phyloP scores from a whole-genome alignment of 164 flowering plant genomes.

The Hamamelis virginiana region DNA sequence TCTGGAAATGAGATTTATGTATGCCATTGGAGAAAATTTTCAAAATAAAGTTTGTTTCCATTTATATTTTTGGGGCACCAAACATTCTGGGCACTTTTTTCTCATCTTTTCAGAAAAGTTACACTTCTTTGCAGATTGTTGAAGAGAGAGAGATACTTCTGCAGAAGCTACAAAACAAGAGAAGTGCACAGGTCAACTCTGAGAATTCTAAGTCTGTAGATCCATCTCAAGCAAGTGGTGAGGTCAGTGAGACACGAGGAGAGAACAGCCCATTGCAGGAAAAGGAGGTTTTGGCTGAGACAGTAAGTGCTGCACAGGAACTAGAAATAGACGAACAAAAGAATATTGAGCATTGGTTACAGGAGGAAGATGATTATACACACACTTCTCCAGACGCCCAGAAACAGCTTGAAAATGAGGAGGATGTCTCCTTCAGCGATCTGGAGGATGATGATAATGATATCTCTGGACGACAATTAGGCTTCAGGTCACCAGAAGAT shows the following conservation, averaged over 20 bases:
- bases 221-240: slow-evolving; percentile 15
- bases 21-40: background rate
- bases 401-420: slow-evolving; percentile 31
- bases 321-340: slow-evolving; percentile 22
- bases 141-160: slow-evolving; percentile 49
- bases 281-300: slow-evolving; percentile 19
- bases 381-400: slow-evolving; percentile 19
- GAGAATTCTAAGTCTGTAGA: slow-evolving; percentile 6
- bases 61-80: background rate
- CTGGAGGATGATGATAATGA: slow-evolving; percentile 51
- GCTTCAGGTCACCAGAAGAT: slow-evolving; percentile 10
- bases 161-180: slow-evolving; percentile 36
- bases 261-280: slow-evolving; percentile 14
- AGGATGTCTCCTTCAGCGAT: slow-evolving; percentile 68
- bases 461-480: slow-evolving; percentile 19
- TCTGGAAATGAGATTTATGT: background rate
- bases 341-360: slow-evolving; percentile 25
- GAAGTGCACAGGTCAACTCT: slow-evolving; percentile 10
- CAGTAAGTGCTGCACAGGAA: slow-evolving; percentile 15
- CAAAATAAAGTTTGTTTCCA: background rate
- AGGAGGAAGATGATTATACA: slow-evolving; percentile 27
- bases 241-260: slow-evolving; percentile 15
- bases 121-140: slow-evolving; percentile 34
- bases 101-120: background rate
- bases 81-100: background rate